Conservation (phyloP, 2,329 filamentous ascomycete genomes). For the Alternaria metachromatica region DNA sequence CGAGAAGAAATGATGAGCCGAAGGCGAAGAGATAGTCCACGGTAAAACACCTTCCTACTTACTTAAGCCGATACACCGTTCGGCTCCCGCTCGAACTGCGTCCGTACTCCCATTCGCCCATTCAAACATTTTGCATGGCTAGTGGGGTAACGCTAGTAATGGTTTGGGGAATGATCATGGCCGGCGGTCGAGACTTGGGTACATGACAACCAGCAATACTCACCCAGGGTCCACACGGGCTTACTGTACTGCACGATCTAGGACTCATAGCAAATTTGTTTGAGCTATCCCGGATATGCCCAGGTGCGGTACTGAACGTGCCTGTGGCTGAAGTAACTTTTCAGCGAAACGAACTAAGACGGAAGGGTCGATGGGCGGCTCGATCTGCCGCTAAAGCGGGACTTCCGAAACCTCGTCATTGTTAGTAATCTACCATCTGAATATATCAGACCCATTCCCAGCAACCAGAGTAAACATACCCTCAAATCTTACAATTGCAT, state of each 20-base stretch:
- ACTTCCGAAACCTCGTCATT: constrained; percentile 17
- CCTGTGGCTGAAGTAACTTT: background rate
- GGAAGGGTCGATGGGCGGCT: background rate
- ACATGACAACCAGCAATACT: background rate
- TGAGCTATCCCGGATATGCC: background rate
- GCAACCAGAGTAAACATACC: constrained; percentile 1
- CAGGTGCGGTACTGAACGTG: background rate
- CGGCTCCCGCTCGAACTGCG: constrained; percentile 1
- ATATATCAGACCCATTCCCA: constrained; percentile 4
- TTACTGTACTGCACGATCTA: background rate
- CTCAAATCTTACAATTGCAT: background rate
- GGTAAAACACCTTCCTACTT: constrained; percentile 1
- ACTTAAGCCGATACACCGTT: constrained; percentile 29
- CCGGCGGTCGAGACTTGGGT: constrained; percentile 1
- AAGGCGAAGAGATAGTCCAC: background rate
- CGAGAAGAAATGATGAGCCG: constrained; percentile 15
- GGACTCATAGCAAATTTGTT: constrained; percentile 5
- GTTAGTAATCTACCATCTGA: constrained; percentile 14
- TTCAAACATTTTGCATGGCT: constrained; percentile 17
- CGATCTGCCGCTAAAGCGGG: constrained; percentile 18
- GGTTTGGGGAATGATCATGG: constrained; percentile 17
- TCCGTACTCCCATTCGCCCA: constrained; percentile 18
- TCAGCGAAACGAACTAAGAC: background rate
- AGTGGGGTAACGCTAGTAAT: constrained; percentile 33
- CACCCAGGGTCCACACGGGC: constrained; percentile 8